Evolutionary conservation across 2,329 filamentous ascomycete genomes (phyloP), one percentile per base, ranked within the genome.

Genomic region (Elsinoe arachidis): DNA sequence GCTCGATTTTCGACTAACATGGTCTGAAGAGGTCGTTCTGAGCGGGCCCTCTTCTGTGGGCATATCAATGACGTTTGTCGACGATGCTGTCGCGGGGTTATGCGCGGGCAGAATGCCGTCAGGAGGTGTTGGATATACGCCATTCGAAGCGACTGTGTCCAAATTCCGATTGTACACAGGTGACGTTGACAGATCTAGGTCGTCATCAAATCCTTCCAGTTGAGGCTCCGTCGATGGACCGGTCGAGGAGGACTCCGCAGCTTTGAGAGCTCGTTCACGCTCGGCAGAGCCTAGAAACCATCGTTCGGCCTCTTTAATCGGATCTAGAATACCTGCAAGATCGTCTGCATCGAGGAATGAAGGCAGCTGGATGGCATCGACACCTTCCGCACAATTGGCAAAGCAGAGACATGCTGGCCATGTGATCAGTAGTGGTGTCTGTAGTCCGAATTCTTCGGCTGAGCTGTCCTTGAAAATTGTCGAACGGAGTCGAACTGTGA

Each of bases 91-190:
- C 37, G 19, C 43, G 35, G 23, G 53, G 17, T 38, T 49, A 51
- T 12, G 57, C 66, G 21, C 70, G 19, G 65, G 65, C 39, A 82
- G 82, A 15, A 85, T 71, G 10, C 76, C 83, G 65, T 86, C 84
- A 5, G 85, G 85, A 1, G 85, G 85, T 9, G 85, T 88, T 7
- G 83, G 84, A 65, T 88, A 87, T 70, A 87, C 80, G 1, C 78
- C 76, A 41, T 80, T 79, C 4, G 59, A 79, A 74, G 57, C 80
- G 76, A 69, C 68, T 14, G 54, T 55, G 4, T 61, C 61, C 4
- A 56, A 37, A 9, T 49, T 58, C 3, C 62, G 57, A 12, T 56
- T 43, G 41, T 62, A 57, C 1, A 63, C 19, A 5, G 62, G 62
- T 3, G 62, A 63, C 7, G 59, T 33, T 26, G 56, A 37, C 0